A percentile compares a stretch with the other conserved stretches of the same genome.
phyloP scores from a whole-genome alignment of 1,284 basidiomycete genomes.

The Ganoderma leucocontextum region DNA sequence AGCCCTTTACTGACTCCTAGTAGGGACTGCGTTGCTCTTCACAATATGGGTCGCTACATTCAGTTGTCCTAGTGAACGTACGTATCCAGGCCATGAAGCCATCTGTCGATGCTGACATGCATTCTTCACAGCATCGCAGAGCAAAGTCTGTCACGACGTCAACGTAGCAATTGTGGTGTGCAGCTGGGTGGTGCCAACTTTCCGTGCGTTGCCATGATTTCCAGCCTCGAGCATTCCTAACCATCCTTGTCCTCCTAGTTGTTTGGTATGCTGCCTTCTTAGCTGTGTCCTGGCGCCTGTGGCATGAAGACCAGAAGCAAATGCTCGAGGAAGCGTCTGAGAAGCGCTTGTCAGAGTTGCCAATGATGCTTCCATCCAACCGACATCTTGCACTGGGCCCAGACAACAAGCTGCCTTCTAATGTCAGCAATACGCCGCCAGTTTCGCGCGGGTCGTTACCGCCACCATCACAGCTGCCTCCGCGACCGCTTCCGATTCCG shows the following conservation, averaged over 20 bases:
- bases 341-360: constrained; percentile 33
- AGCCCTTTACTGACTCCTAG: neutral
- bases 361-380: constrained; percentile 37
- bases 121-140: constrained; percentile 46
- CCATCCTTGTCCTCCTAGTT: constrained; percentile 40
- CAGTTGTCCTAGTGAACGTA: constrained; percentile 54
- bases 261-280: constrained; percentile 49
- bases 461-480: neutral
- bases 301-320: constrained; percentile 28
- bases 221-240: neutral
- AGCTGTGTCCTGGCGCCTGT: constrained; percentile 43
- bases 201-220: constrained; percentile 51
- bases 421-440: neutral
- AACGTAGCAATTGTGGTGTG: constrained; percentile 58
- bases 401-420: neutral
- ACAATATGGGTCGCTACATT: constrained; percentile 52
- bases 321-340: constrained; percentile 15
- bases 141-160: constrained; percentile 56
- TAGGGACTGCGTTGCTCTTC: constrained; percentile 58
- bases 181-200: constrained; percentile 62
- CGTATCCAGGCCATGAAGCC: constrained; percentile 16
- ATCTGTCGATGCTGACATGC: constrained; percentile 1
- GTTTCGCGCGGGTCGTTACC: neutral
- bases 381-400: constrained; percentile 14
- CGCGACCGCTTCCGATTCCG: neutral